phyloP scores from a whole-genome alignment of 371 early-diverging fungal species.

The Syncephalastrum racemosum region DNA sequence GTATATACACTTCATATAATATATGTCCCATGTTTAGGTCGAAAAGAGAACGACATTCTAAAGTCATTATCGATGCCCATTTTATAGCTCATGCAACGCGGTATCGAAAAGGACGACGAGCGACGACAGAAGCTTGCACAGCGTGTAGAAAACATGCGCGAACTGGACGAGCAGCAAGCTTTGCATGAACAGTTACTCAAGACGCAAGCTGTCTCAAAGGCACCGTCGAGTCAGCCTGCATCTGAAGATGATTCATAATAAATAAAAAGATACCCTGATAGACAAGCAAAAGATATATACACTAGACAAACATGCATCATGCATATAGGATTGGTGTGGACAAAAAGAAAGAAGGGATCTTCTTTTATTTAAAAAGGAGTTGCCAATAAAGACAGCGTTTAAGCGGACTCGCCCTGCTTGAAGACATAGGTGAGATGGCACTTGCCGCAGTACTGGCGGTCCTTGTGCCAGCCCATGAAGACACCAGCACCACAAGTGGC shows the following conservation, averaged over 20 bases:
- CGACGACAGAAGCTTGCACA: slow-evolving; percentile 39
- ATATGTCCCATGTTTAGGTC: too few species aligned
- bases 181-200: slow-evolving; percentile 45
- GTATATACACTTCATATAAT: slow-evolving; percentile 22
- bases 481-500: slow-evolving; percentile 97
- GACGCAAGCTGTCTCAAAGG: slow-evolving; percentile 39
- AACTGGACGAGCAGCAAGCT: slow-evolving; percentile 46
- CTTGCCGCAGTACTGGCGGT: slow-evolving; percentile 94
- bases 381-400: too few species aligned
- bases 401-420: slow-evolving; percentile 31
- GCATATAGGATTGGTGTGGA: too few species aligned
- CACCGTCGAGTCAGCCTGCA: slow-evolving; percentile 37
- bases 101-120: slow-evolving; percentile 37
- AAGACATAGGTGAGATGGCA: slow-evolving; percentile 62
- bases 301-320: too few species aligned
- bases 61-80: background rate
- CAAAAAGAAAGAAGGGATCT: too few species aligned
- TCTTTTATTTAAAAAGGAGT: too few species aligned
- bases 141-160: slow-evolving; percentile 39
- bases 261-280: slow-evolving; percentile 1
- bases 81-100: slow-evolving; percentile 36
- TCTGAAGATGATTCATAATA: slow-evolving; percentile 27
- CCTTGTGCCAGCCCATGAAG: slow-evolving; percentile 97
- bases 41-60: background rate
- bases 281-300: too few species aligned